Base-by-base conservation (phyloP, 2,329 filamentous ascomycete genomes). In the Diaporthe sp. region DNA sequence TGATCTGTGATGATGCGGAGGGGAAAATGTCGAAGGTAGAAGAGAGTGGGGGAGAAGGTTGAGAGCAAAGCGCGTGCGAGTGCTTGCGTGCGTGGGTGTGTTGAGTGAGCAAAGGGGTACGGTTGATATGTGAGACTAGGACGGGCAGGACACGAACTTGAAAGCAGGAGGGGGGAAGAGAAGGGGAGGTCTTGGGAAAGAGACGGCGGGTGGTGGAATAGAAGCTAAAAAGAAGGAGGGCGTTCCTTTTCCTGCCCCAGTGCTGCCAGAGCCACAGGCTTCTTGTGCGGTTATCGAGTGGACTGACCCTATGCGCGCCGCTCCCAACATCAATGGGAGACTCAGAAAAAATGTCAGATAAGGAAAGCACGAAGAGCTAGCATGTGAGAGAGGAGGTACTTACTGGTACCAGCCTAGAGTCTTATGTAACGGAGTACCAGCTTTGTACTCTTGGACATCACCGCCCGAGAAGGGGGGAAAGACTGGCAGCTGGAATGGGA, bases 271-370 rank as follows among this genome's bases (percentile, higher is more conserved):
- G n/a, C n/a, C n/a, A n/a, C n/a, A n/a, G n/a, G n/a, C n/a, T n/a
- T n/a, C n/a, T n/a, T 53, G 25, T 44, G 35, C 12, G 50, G 66
- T 70, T 56, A 47, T 56, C 66, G 51, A 70, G 37, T 56, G 66
- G 66, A 56, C 66, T 70, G 66, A 70, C 51, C 51, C 66, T 51
- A 70, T 51, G 51, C 66, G 50, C 66, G 47, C n/a, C 32, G 35
- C 35, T 42, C 50, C 50, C 65, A 69, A 53, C 50, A 55, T 55
- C 50, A 27, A 69, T 42, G 37, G 51, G 27, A 39, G 32, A 30
- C 19, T 37, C 35, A 13, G 32, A 56, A 70, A 69, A 70, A 56
- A 70, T 53, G 63, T 68, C 63, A 37, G 63, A 68, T 68, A 68
- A 68, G 63, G 63, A 50, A 68, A 32, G 39, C 35, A 30, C 25